phyloP scores from a whole-genome alignment of 2,329 filamentous ascomycete species.

The Neofusicoccum kwambonambiense region DNA sequence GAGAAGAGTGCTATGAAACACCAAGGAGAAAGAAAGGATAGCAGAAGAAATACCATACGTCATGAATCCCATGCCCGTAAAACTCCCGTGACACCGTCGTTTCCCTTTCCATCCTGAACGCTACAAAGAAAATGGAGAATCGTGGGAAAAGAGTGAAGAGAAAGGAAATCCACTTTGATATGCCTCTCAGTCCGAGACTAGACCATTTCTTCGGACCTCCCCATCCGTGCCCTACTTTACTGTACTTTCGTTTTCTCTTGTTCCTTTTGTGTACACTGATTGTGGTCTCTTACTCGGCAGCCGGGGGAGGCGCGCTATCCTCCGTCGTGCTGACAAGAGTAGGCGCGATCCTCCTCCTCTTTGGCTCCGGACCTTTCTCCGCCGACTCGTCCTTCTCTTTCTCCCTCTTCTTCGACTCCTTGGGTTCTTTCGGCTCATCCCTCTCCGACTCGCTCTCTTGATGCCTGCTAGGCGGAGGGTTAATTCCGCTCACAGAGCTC shows the following conservation, averaged over 20 bases:
- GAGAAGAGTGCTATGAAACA: neutral
- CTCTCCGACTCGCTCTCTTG: constrained; percentile 35
- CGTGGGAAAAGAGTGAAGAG: neutral
- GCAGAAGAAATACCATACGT: neutral
- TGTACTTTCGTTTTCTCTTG: neutral
- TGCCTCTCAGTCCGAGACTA: no score
- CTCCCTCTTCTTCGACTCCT: constrained; percentile 19
- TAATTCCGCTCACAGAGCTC: constrained; percentile 53
- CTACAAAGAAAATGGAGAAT: neutral
- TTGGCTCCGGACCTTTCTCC: constrained; percentile 23
- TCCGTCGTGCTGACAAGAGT: constrained; percentile 7
- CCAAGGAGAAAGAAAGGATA: neutral
- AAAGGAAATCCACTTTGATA: neutral
- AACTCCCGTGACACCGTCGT: constrained; percentile 10
- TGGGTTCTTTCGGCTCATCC: constrained; percentile 17
- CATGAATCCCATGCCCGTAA: constrained; percentile 1
- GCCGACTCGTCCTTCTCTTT: constrained; percentile 37
- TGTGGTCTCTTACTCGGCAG: neutral
- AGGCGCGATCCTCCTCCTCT: constrained; percentile 17
- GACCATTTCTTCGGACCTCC: neutral
- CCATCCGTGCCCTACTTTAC: neutral
- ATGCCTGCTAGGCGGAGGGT: constrained; percentile 30
- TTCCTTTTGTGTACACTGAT: no score
- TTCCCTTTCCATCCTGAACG: neutral
- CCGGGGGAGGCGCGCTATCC: neutral